Evolutionary conservation across 2,329 filamentous ascomycete genomes (phyloP), one percentile per base, ranked within the genome.

Genomic region (Fusarium ambrosium): DNA sequence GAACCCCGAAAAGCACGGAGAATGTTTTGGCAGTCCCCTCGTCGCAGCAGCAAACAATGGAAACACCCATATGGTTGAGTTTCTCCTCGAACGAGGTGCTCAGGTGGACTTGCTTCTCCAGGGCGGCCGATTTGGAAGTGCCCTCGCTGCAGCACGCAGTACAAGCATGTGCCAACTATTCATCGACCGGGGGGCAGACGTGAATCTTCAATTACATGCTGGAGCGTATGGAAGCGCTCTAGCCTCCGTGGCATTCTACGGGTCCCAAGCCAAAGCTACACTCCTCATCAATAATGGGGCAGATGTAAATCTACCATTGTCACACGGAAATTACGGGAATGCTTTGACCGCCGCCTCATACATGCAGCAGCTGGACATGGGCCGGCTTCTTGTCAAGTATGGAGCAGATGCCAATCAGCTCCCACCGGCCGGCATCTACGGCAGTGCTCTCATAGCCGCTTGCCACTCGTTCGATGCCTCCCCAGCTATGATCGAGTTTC

Each of bases 11-110:
- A n/a, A 7, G 2, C 27, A 55, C 11, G 51, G 27, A 4, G 14
- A 3, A 4, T 2, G 2, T 10, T 51, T 6, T n/a, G 45, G 16
- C 4, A 51, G 45, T 13, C 45, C 45, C 18, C 45, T 51, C 6
- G 16, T 0, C 1, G 45, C 45, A 0, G 45, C 45, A n/a, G 45
- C 45, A 51, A 2, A 3, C 10, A 1, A 0, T 0, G 16, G 22
- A n/a, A 24, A 51, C 1, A 5, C 24, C 1, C 24, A n/a, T 13
- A 29, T 51, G 4, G 4, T 51, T 7, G 3, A 51, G 2, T 29
- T 51, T 51, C 45, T 51, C 45, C 14, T 51, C 8, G 9, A 51
- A 6, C 45, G 9, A 18, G 45, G 45, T 29, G 45, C 45, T 3
- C 16, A 51, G 3, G 45, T 51, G 7, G 9, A 51, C 45, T 5